Percentiles rank a stretch among this genome's conserved stretches.
Evolutionary conservation across 192 early-diverging fungal species (phyloP).

Genomic region (Coemansia nantahalensis): DNA sequence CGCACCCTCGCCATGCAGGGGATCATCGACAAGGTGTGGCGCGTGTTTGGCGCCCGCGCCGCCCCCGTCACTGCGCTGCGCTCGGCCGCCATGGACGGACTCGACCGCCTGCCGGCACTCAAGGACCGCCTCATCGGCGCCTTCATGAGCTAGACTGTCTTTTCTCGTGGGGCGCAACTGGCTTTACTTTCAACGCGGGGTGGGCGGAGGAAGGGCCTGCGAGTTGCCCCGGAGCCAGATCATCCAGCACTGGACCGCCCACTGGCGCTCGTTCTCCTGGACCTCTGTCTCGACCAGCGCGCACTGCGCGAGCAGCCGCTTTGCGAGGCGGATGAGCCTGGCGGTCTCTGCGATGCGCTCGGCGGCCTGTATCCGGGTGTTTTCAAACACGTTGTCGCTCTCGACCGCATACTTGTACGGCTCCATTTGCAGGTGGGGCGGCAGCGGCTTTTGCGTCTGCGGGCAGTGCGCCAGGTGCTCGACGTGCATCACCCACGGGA

Average conservation of each 20-base stretch:
- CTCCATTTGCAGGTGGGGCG: slow-evolving; percentile 14
- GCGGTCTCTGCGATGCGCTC: slow-evolving; percentile 20
- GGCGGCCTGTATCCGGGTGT: slow-evolving; percentile 5
- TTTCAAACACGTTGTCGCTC: slow-evolving; percentile 7
- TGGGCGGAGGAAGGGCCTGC: too few species aligned
- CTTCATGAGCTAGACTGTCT: too few species aligned
- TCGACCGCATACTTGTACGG: slow-evolving; percentile 16
- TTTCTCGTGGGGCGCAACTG: too few species aligned
- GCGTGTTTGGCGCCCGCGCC: slow-evolving; percentile 62
- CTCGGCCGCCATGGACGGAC: slow-evolving; percentile 67
- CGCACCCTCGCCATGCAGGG: slow-evolving; percentile 84
- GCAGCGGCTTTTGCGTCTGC: slow-evolving; percentile 15
- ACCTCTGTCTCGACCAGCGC: slow-evolving; percentile 19
- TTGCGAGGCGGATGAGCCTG: slow-evolving; percentile 20
- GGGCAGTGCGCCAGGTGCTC: slow-evolving; percentile 22
- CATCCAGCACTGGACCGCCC: slow-evolving; percentile 17
- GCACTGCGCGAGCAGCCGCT: slow-evolving; percentile 32
- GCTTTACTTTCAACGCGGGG: too few species aligned
- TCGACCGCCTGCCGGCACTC: slow-evolving; percentile 62
- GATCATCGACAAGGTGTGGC: slow-evolving; percentile 75
- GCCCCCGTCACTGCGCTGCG: slow-evolving; percentile 64
- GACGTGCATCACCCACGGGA: slow-evolving; percentile 49
- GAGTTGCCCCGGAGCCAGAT: slow-evolving; percentile 19
- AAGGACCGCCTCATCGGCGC: slow-evolving; percentile 53
- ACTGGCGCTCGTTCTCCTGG: slow-evolving; percentile 17